Conservation (phyloP, 805 yeast genomes). For the Starmerella sirachaensis region DNA sequence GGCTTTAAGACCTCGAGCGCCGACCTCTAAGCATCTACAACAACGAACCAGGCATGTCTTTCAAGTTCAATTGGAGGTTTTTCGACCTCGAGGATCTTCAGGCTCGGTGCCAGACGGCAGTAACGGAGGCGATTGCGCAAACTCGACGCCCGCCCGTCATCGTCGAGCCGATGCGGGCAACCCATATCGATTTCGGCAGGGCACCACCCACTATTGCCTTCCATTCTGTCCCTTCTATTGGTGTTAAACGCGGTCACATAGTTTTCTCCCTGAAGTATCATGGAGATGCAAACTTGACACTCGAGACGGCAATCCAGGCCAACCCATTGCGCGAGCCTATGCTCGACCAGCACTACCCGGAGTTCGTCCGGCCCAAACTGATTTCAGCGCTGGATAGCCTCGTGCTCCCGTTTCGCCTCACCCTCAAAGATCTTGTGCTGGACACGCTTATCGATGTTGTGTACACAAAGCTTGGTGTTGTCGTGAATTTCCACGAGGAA, state of each 20-base stretch:
- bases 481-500: slow-evolving; percentile 25
- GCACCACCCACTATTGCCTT: slow-evolving; percentile 63
- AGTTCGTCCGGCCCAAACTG: slow-evolving; percentile 23
- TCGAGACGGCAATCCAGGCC: slow-evolving; percentile 66
- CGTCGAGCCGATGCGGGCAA: slow-evolving; percentile 41
- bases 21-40: no score
- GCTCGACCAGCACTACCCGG: slow-evolving; percentile 29
- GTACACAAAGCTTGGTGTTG: slow-evolving; percentile 25
- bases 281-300: slow-evolving; percentile 62
- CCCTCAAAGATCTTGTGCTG: slow-evolving; percentile 21
- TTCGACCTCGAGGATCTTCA: slow-evolving; percentile 53
- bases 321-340: slow-evolving; percentile 39
- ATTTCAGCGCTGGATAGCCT: slow-evolving; percentile 22
- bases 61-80: slow-evolving; percentile 69
- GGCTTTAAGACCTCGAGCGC: neutral
- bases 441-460: slow-evolving; percentile 27
- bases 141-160: slow-evolving; percentile 27
- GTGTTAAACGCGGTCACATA: slow-evolving; percentile 39
- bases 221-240: slow-evolving; percentile 44
- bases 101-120: slow-evolving; percentile 39
- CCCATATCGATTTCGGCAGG: slow-evolving; percentile 63
- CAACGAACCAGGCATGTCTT: slow-evolving; percentile 23
- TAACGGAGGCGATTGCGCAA: slow-evolving; percentile 27
- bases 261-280: slow-evolving; percentile 63
- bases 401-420: slow-evolving; percentile 25